Conservation (phyloP, 176 grass and related monocot genomes). For the Neostapfia colusana region DNA sequence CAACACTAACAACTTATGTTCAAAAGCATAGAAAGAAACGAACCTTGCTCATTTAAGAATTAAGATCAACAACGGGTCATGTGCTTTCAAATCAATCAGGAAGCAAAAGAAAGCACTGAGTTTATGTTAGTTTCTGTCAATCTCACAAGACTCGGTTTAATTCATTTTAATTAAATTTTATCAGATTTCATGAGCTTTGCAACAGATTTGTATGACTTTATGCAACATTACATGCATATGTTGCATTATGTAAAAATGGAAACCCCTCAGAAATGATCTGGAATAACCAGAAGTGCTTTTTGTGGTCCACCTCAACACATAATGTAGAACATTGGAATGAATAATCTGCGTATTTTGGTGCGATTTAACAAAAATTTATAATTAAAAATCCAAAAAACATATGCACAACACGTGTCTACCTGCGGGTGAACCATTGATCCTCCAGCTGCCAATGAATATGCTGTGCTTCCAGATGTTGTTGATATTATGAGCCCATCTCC, state of each 20-base stretch:
- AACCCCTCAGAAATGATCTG: neutral
- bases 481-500: conserved; percentile 92
- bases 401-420: conserved; percentile 38
- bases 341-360: conserved; percentile 1
- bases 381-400: conserved; percentile 10
- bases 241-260: neutral
- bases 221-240: neutral
- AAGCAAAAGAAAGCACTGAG: neutral
- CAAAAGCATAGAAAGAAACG: conserved; percentile 1
- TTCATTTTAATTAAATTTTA: neutral
- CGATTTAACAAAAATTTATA: conserved; percentile 12
- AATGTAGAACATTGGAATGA: neutral
- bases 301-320: neutral
- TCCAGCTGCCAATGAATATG: conserved; percentile 94
- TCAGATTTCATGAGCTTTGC: conserved; percentile 16
- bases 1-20: neutral
- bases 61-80: neutral
- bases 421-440: conserved; percentile 99
- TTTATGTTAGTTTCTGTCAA: neutral
- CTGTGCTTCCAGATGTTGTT: conserved; percentile 93
- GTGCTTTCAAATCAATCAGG: neutral
- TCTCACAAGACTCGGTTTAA: conserved; percentile 1
- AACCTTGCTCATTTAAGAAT: neutral
- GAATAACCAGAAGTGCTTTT: neutral
- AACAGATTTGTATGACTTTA: neutral